These are phyloP conservation scores for Pichia sp. DNA, from an alignment of 1,139 yeast species.

Conservation along the genomic window DNA sequence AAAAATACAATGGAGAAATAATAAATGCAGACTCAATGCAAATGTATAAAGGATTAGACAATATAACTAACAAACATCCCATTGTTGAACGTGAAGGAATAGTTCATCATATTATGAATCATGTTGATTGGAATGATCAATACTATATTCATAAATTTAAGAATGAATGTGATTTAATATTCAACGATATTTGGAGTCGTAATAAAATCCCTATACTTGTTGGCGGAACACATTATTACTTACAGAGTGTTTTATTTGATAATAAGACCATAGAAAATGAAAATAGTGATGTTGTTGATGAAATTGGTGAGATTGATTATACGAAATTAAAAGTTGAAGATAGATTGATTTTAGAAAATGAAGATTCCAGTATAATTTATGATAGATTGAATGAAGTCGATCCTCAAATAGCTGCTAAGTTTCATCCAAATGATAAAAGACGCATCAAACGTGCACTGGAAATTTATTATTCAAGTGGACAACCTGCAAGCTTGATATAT, in stretches of 20 bases:
- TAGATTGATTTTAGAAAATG: conserved; percentile 38
- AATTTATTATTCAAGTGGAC: conserved; percentile 61
- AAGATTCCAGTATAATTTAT: conserved; percentile 42
- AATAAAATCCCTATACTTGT: conserved; percentile 82
- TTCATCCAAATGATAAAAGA: conserved; percentile 86
- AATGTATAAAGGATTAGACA: conserved; percentile 65
- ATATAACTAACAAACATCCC: conserved; percentile 91
- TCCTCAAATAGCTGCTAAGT: conserved; percentile 68
- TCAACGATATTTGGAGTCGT: conserved; percentile 57
- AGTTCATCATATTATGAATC: conserved; percentile 83
- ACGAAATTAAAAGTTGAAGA: conserved; percentile 20
- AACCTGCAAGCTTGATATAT: conserved; percentile 65
- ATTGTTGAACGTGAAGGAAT: conserved; percentile 63
- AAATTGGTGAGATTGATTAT: conserved; percentile 32
- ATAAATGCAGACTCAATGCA: conserved; percentile 98
- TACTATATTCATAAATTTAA: conserved; percentile 80
- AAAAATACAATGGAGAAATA: conserved; percentile 74
- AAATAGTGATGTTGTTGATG: conserved; percentile 24
- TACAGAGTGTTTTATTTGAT: conserved; percentile 67
- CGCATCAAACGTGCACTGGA: conserved; percentile 77
- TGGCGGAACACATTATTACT: conserved; percentile 94
- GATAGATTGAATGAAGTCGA: conserved; percentile 47
- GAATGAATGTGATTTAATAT: conserved; percentile 51
- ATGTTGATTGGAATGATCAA: conserved; percentile 72
- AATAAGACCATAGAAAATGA: conserved; percentile 47